Evolutionary conservation across 371 early-diverging fungal species (phyloP).

Genomic region (Mucor lusitanicus): DNA sequence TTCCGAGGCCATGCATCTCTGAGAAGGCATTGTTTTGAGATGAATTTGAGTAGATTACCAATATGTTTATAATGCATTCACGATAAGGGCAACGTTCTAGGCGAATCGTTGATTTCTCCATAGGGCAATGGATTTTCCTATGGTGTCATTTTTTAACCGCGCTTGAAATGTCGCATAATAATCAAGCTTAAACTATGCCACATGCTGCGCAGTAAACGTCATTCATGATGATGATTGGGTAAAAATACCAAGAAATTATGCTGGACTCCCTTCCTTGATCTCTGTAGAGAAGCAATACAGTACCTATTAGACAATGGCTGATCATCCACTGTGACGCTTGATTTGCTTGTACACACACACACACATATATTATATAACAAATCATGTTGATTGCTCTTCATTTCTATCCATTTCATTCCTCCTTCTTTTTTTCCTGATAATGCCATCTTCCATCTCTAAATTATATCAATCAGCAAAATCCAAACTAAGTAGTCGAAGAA

Average conservation of each 20-base stretch:
- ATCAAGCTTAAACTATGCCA: neutral
- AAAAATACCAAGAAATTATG: neutral
- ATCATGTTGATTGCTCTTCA: neutral
- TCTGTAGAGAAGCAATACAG: neutral
- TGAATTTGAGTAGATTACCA: neutral
- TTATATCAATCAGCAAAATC: conserved; percentile 18
- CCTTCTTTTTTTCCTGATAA: neutral
- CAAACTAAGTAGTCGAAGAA: conserved; percentile 8
- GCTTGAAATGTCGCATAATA: neutral
- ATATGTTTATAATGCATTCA: neutral
- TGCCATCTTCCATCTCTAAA: conserved; percentile 20
- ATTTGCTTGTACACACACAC: neutral
- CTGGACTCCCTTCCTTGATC: neutral
- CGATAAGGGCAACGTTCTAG: neutral
- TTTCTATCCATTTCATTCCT: neutral
- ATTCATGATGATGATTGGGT: neutral
- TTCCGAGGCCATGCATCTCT: neutral
- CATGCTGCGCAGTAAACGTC: neutral
- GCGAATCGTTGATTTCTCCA: neutral
- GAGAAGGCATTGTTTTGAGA: neutral
- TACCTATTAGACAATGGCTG: neutral
- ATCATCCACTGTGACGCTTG: neutral
- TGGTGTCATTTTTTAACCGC: neutral
- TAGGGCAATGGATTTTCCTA: neutral
- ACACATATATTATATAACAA: neutral